Conservation (phyloP, 768 basidiomycete species). For the Tulasnella sp. region DNA sequence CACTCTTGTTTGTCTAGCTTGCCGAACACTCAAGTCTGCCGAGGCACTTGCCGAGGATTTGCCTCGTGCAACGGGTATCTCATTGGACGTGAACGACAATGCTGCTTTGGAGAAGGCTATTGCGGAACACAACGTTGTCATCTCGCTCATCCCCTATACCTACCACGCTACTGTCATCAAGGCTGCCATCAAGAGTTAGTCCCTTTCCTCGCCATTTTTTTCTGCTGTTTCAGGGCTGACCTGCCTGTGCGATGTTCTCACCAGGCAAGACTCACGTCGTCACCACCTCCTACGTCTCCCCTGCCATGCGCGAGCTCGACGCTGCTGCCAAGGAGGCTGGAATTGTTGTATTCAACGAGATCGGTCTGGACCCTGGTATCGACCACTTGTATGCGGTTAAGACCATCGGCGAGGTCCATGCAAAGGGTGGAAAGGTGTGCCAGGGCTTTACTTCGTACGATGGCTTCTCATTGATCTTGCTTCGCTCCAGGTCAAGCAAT, state of each 20-base stretch:
- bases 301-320: slow-evolving; percentile 86
- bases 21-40: slow-evolving; percentile 82
- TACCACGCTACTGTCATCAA: slow-evolving; percentile 88
- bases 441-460: slow-evolving; percentile 22
- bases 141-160: slow-evolving; percentile 96
- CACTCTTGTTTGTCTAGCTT: slow-evolving; percentile 55
- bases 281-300: slow-evolving; percentile 93
- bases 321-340: slow-evolving; percentile 81
- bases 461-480: not conserved
- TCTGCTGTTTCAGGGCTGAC: not conserved
- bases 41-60: slow-evolving; percentile 69
- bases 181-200: slow-evolving; percentile 70
- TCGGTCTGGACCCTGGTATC: slow-evolving; percentile 95
- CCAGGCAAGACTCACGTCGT: slow-evolving; percentile 83
- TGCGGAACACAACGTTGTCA: slow-evolving; percentile 87
- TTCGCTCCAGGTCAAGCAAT: slow-evolving; percentile 71
- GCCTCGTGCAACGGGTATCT: slow-evolving; percentile 69
- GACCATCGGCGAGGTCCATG: slow-evolving; percentile 91
- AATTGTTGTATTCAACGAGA: slow-evolving; percentile 95
- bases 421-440: slow-evolving; percentile 86
- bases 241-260: not conserved
- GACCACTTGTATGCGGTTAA: slow-evolving; percentile 94
- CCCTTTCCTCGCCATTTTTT: not conserved
- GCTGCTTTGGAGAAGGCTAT: slow-evolving; percentile 77
- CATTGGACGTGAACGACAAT: slow-evolving; percentile 77